Evolutionary conservation across 139 green algal species (phyloP).

Genomic region (Desmodesmus armatus): DNA sequence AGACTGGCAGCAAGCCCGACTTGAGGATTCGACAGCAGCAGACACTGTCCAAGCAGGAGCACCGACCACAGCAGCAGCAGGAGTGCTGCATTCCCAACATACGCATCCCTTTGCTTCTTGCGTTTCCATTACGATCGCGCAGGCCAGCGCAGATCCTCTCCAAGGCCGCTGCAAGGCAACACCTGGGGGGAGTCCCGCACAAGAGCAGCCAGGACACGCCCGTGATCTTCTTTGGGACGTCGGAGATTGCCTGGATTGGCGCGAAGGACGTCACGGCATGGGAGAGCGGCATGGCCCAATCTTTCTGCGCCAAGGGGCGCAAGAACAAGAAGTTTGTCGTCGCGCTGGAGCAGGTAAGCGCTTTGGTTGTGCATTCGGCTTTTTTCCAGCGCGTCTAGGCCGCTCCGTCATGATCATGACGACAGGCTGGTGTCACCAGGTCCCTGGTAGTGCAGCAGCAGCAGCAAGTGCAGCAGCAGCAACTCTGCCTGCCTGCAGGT

Average conservation of each 20-base stretch:
- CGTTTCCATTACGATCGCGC: neutral
- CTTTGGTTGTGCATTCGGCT: no score
- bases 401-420: no score
- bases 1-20: no score
- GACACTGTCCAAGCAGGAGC: no score
- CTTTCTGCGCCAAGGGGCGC: slow-evolving; percentile 62
- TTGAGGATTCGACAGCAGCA: no score
- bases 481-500: neutral
- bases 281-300: slow-evolving; percentile 55
- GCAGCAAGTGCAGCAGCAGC: no score
- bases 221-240: slow-evolving; percentile 87
- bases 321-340: slow-evolving; percentile 63
- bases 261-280: slow-evolving; percentile 56
- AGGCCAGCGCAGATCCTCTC: slow-evolving; percentile 42
- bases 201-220: slow-evolving; percentile 45
- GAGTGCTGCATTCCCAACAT: no score
- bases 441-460: neutral
- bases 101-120: neutral
- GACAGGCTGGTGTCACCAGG: no score
- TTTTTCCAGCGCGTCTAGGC: no score
- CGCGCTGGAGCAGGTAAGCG: slow-evolving; percentile 53
- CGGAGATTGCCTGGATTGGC: slow-evolving; percentile 76
- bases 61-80: neutral
- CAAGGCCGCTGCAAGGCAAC: slow-evolving; percentile 28
- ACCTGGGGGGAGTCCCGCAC: slow-evolving; percentile 28